Percentiles rank a stretch among this genome's conserved stretches.
These are phyloP conservation scores for Pichia nanzhaoensis DNA, from an alignment of 805 yeast genomes.

Conservation along the genomic window DNA sequence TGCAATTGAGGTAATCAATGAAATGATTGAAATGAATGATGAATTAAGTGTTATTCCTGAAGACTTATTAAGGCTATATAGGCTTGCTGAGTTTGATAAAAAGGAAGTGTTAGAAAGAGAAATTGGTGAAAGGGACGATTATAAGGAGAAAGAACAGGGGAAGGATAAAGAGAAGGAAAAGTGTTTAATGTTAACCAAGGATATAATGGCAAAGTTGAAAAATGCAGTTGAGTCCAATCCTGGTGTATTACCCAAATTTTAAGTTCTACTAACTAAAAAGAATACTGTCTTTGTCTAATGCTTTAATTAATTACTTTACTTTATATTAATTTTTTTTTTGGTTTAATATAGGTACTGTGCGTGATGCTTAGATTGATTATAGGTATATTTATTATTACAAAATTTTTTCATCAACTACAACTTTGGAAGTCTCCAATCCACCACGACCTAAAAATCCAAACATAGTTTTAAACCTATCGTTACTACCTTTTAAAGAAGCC, in stretches of 20 bases:
- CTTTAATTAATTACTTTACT: neutral
- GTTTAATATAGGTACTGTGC: neutral
- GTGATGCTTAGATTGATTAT: too few relatives aligned
- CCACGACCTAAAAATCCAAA: slow-evolving; percentile 86
- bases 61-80: slow-evolving; percentile 47
- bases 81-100: slow-evolving; percentile 37
- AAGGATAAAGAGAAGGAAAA: slow-evolving; percentile 6
- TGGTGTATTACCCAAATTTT: slow-evolving; percentile 12
- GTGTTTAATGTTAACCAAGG: slow-evolving; percentile 31
- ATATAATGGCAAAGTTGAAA: slow-evolving; percentile 32
- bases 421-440: slow-evolving; percentile 49
- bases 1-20: slow-evolving; percentile 86
- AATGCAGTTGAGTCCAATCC: slow-evolving; percentile 25
- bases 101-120: neutral
- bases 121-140: neutral
- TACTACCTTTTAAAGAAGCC: slow-evolving; percentile 44
- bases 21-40: slow-evolving; percentile 73
- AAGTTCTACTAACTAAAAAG: too few relatives aligned
- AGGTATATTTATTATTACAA: too few relatives aligned
- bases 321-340: neutral
- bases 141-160: slow-evolving; percentile 1
- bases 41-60: slow-evolving; percentile 75
- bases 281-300: too few relatives aligned
- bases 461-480: slow-evolving; percentile 65
- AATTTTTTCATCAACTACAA: slow-evolving; percentile 2